Evolutionary conservation across 768 basidiomycete genomes (phyloP).

Genomic region (Macrolepiota albuminosa): DNA sequence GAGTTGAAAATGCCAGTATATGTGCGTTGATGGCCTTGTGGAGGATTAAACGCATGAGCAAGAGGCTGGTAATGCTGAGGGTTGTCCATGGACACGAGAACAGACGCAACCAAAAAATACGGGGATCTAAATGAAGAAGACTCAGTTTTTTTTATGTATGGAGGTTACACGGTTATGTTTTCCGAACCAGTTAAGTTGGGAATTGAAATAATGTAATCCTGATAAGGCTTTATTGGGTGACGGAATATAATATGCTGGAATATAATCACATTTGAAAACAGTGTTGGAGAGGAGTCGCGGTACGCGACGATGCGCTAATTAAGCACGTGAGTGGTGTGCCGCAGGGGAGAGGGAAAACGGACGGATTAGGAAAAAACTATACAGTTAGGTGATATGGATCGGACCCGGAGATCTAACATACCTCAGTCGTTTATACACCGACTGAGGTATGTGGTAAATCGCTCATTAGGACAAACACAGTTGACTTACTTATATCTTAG

Average conservation of each 20-base stretch:
- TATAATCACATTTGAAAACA: too few relatives aligned
- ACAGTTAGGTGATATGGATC: too few relatives aligned
- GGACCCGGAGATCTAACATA: too few relatives aligned
- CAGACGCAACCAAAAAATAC: neutral
- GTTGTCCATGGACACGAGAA: slow-evolving; percentile 45
- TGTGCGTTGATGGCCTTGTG: slow-evolving; percentile 26
- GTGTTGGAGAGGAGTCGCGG: too few relatives aligned
- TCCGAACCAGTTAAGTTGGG: slow-evolving; percentile 7
- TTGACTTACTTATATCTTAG: too few relatives aligned
- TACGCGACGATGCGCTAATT: too few relatives aligned
- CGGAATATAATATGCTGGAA: slow-evolving; percentile 13
- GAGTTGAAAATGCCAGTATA: slow-evolving; percentile 23
- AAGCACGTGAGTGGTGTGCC: too few relatives aligned
- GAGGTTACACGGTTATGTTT: slow-evolving; percentile 9
- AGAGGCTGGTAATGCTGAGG: slow-evolving; percentile 79
- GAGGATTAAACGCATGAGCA: slow-evolving; percentile 72
- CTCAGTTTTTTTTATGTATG: slow-evolving; percentile 1
- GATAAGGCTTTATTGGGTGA: slow-evolving; percentile 16
- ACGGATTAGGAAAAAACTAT: too few relatives aligned
- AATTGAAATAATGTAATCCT: slow-evolving; percentile 10
- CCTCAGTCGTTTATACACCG: too few relatives aligned
- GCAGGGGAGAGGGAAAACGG: too few relatives aligned
- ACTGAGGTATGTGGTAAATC: too few relatives aligned
- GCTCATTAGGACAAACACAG: too few relatives aligned
- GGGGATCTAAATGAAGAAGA: slow-evolving; percentile 4